Percentiles rank a stretch among this genome's conserved stretches.
phyloP scores from a whole-genome alignment of 345 rosid genomes.

The Erodium maritimum region DNA sequence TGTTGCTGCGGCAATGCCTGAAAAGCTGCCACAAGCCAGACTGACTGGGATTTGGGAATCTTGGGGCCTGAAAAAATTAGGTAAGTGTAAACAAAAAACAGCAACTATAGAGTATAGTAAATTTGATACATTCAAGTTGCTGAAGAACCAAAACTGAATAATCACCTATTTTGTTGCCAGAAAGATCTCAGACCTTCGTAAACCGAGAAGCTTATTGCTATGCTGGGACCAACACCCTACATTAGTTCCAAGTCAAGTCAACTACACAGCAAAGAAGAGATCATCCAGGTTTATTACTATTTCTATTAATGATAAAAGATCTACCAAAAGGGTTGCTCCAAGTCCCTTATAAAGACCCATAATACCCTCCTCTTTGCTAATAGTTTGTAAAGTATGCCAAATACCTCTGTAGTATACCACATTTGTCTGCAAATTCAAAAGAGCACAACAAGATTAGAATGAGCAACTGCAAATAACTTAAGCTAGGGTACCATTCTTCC shows the following conservation, averaged over 20 bases:
- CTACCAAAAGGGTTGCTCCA: conserved; percentile 79
- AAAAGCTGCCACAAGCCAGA: conserved; percentile 90
- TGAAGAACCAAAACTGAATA: conserved; percentile 4
- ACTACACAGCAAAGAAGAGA: not conserved
- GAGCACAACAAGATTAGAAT: not conserved
- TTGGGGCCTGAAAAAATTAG: conserved; percentile 40
- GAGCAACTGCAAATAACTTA: not conserved
- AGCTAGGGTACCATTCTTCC: not conserved
- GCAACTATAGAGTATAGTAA: not conserved
- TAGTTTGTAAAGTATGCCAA: conserved; percentile 64
- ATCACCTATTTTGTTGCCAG: conserved; percentile 73
- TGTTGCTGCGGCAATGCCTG: conserved; percentile 96
- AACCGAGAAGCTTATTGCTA: conserved; percentile 81
- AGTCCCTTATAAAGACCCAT: conserved; percentile 89
- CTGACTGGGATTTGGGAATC: conserved; percentile 63
- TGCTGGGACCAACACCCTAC: conserved; percentile 90
- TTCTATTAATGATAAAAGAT: not conserved
- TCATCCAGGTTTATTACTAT: not conserved
- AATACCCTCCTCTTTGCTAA: conserved; percentile 62
- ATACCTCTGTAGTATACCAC: conserved; percentile 70
- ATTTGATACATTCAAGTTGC: not conserved
- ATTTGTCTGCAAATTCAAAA: conserved; percentile 48
- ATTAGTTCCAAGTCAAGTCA: conserved; percentile 9
- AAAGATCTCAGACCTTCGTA: conserved; percentile 75
- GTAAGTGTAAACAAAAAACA: not conserved